These are phyloP conservation scores for Diaporthe eres DNA, from an alignment of 2,329 filamentous ascomycete genomes.

Conservation along the genomic window DNA sequence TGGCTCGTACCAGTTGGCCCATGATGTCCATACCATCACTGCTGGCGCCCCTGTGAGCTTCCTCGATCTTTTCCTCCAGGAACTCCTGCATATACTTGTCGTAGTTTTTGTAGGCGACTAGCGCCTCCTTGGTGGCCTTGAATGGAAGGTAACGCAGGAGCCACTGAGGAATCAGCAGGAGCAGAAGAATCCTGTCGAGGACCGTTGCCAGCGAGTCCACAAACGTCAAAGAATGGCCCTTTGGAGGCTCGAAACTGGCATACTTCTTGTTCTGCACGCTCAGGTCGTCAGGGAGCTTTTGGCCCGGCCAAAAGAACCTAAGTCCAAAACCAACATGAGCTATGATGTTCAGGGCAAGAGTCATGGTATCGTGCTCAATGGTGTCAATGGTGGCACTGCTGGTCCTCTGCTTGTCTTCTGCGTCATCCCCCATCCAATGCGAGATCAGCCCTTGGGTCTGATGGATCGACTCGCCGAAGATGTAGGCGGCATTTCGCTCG, in stretches of 20 bases:
- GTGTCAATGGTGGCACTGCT: conserved; percentile 65
- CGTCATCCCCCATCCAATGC: conserved; percentile 62
- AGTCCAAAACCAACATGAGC: conserved; percentile 80
- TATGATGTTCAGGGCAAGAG: conserved; percentile 68
- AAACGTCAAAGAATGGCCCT: conserved; percentile 76
- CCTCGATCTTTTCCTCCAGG: conserved; percentile 70
- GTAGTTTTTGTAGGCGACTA: conserved; percentile 73
- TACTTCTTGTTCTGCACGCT: conserved; percentile 65
- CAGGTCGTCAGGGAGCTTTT: conserved; percentile 60
- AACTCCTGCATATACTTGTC: conserved; percentile 79
- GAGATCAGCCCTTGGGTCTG: conserved; percentile 75
- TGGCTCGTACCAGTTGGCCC: conserved; percentile 63
- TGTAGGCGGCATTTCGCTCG: conserved; percentile 79
- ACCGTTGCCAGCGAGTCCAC: conserved; percentile 72
- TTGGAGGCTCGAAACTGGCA: conserved; percentile 58
- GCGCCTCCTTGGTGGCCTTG: conserved; percentile 48
- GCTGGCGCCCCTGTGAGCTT: conserved; percentile 51
- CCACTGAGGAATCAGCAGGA: conserved; percentile 72
- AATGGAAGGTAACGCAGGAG: conserved; percentile 59
- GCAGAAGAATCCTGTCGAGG: conserved; percentile 73
- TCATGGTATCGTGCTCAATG: conserved; percentile 76
- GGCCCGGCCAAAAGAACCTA: conserved; percentile 72
- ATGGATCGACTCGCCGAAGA: conserved; percentile 72
- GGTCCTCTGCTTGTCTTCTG: conserved; percentile 45
- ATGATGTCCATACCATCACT: conserved; percentile 66